A percentile compares a stretch with the other conserved stretches of the same genome.
Evolutionary conservation across 2,329 filamentous ascomycete species (phyloP).

Genomic region (Fusarium fracticaudum): DNA sequence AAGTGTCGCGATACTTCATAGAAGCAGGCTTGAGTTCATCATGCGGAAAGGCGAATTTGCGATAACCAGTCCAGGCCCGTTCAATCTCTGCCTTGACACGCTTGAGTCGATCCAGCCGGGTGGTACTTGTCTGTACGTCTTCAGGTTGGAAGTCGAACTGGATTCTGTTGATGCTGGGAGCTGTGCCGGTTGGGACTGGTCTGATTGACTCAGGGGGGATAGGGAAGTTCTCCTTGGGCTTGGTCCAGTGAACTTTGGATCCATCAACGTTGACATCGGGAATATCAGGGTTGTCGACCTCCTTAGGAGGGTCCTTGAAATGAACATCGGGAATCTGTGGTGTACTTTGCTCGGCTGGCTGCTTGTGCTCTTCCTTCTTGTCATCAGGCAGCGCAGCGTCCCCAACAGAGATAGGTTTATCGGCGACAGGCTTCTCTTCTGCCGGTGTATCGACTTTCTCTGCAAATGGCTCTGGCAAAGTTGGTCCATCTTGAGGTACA

Average conservation of each 20-base stretch:
- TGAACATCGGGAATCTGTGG: conserved; percentile 37
- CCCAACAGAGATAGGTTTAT: conserved; percentile 2
- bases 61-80: conserved; percentile 86
- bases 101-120: conserved; percentile 71
- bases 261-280: conserved; percentile 25
- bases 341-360: conserved; percentile 9
- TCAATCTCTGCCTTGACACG: conserved; percentile 78
- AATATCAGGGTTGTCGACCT: conserved; percentile 27
- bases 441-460: conserved; percentile 1
- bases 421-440: conserved; percentile 14
- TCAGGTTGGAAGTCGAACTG: conserved; percentile 80
- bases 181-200: conserved; percentile 75
- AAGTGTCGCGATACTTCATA: conserved; percentile 76
- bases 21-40: conserved; percentile 85
- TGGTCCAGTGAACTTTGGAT: conserved; percentile 74
- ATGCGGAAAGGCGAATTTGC: conserved; percentile 80
- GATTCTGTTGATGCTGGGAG: conserved; percentile 77
- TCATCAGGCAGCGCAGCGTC: conserved; percentile 8
- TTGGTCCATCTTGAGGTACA: conserved; percentile 9
- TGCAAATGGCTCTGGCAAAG: not conserved
- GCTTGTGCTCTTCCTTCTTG: conserved; percentile 2
- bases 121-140: conserved; percentile 64
- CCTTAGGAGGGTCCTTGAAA: conserved; percentile 43
- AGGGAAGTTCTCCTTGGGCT: conserved; percentile 80
- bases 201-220: conserved; percentile 76